phyloP scores from a whole-genome alignment of 2,329 filamentous ascomycete species.

The Hypocrella siamensis region DNA sequence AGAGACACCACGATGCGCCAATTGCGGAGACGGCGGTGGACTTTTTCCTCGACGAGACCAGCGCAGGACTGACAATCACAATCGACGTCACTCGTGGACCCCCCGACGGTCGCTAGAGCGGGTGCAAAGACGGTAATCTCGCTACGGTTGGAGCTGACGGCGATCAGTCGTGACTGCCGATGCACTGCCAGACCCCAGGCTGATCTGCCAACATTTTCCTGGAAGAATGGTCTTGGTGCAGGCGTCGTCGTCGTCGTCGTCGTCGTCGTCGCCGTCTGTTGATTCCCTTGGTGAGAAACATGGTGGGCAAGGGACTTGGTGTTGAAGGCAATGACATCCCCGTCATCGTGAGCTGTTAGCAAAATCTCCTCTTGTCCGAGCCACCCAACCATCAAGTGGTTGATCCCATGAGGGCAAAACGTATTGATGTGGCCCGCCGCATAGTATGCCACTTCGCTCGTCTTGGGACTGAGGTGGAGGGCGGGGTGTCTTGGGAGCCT shows the following conservation, averaged over 20 bases:
- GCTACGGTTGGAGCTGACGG: slow-evolving; percentile 61
- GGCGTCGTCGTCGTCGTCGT: neutral
- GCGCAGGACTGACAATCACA: slow-evolving; percentile 5
- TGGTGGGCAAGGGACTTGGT: slow-evolving; percentile 34
- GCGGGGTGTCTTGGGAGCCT: slow-evolving; percentile 31
- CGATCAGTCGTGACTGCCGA: slow-evolving; percentile 65
- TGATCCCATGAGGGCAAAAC: slow-evolving; percentile 43
- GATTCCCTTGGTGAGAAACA: slow-evolving; percentile 15
- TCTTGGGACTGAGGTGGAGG: slow-evolving; percentile 30
- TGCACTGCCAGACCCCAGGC: slow-evolving; percentile 88
- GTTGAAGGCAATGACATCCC: slow-evolving; percentile 58
- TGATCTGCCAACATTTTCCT: slow-evolving; percentile 58
- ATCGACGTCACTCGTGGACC: neutral
- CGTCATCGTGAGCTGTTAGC: slow-evolving; percentile 54
- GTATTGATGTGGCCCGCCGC: slow-evolving; percentile 37
- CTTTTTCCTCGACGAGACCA: slow-evolving; percentile 12
- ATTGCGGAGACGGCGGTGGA: slow-evolving; percentile 25
- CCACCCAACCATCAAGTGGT: slow-evolving; percentile 52
- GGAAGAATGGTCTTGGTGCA: slow-evolving; percentile 42
- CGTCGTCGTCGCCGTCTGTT: slow-evolving; percentile 1
- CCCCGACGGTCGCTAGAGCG: slow-evolving; percentile 15
- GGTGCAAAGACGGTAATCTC: slow-evolving; percentile 39
- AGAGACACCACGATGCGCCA: slow-evolving; percentile 35
- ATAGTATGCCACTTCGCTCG: slow-evolving; percentile 20
- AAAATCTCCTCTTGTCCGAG: slow-evolving; percentile 57